phyloP scores from a whole-genome alignment of 768 basidiomycete genomes.

The Tylopilus vinaceipallidus region DNA sequence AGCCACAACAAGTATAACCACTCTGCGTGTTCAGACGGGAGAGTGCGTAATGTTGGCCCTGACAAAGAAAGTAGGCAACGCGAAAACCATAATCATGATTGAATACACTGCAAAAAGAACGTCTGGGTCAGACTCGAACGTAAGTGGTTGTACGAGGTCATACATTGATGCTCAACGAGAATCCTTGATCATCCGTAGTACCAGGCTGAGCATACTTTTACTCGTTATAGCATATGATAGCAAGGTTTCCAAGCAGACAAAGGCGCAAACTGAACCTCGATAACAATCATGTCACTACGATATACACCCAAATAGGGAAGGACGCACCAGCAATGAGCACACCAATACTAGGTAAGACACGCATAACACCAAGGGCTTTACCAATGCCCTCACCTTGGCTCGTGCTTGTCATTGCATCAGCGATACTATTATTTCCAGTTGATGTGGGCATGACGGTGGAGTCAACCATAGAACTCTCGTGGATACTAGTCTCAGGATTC shows the following conservation, averaged over 20 bases:
- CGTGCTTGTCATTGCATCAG: constrained; percentile 13
- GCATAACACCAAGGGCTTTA: constrained; percentile 3
- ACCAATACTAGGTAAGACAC: constrained; percentile 11
- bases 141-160: constrained; percentile 6
- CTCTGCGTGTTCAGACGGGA: too few species aligned
- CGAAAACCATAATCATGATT: too few species aligned
- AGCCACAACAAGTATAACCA: too few species aligned
- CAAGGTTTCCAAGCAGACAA: constrained; percentile 10
- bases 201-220: neutral
- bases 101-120: too few species aligned
- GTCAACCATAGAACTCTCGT: constrained; percentile 56
- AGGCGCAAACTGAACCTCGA: constrained; percentile 11
- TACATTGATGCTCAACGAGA: constrained; percentile 7
- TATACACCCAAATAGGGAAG: constrained; percentile 5
- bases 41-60: too few species aligned
- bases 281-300: neutral
- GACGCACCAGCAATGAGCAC: constrained; percentile 17
- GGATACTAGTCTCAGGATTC: constrained; percentile 33
- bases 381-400: constrained; percentile 2
- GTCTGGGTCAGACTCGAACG: neutral
- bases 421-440: constrained; percentile 50
- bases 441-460: constrained; percentile 55
- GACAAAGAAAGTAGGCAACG: too few species aligned
- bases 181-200: neutral
- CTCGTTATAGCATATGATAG: constrained; percentile 9